phyloP scores from a whole-genome alignment of 108 stramenopile genomes.

The Cyclostephanos tholiformis region DNA sequence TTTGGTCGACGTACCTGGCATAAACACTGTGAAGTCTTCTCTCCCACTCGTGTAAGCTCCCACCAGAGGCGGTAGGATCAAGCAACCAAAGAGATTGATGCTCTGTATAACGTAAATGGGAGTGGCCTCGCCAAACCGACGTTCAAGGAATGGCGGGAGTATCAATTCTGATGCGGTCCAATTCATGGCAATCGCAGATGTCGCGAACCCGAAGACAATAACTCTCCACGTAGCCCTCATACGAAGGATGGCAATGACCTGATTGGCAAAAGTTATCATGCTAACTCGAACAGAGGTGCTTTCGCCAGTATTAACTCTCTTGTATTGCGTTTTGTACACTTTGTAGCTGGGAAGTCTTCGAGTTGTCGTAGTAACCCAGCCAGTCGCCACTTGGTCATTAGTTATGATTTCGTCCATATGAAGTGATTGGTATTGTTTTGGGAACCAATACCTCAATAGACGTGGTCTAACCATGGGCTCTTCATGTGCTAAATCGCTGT shows the following conservation, averaged over 20 bases:
- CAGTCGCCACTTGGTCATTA: background rate
- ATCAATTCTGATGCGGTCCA: conserved; percentile 25
- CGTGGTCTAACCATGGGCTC: conserved; percentile 23
- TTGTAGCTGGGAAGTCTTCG: conserved; percentile 15
- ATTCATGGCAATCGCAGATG: conserved; percentile 27
- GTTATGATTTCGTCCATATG: conserved; percentile 6
- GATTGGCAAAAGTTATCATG: background rate
- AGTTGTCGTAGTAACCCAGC: background rate
- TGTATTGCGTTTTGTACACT: conserved; percentile 22
- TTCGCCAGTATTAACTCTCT: background rate
- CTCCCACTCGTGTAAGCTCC: conserved; percentile 41
- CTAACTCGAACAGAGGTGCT: background rate
- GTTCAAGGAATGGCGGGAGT: conserved; percentile 27
- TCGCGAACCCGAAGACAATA: conserved; percentile 23
- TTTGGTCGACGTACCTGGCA: conserved; percentile 16
- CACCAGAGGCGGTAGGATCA: conserved; percentile 43
- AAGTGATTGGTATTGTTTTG: conserved; percentile 12
- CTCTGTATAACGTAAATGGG: conserved; percentile 33
- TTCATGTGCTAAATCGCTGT: background rate
- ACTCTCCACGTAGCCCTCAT: conserved; percentile 43
- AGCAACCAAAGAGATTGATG: conserved; percentile 37
- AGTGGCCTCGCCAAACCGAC: conserved; percentile 22
- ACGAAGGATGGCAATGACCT: conserved; percentile 8
- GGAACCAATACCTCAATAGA: conserved; percentile 20
- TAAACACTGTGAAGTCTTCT: conserved; percentile 29